These are phyloP conservation scores for Blepharisma japonicum DNA, from an alignment of 73 alveolate genomes.

Conservation along the genomic window DNA sequence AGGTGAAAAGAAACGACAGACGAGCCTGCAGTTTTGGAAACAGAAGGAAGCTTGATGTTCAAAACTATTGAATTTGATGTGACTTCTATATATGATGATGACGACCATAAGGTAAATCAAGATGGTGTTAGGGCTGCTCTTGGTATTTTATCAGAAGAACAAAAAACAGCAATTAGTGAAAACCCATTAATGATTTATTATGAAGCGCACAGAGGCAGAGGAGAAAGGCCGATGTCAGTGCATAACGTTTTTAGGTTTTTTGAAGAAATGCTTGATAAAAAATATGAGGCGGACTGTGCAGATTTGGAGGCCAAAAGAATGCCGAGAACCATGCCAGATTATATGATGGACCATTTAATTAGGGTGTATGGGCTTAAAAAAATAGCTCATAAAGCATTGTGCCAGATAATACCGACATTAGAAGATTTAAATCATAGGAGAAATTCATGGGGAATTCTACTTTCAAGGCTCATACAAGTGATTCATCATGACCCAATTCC, in stretches of 20 bases:
- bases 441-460: not conserved
- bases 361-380: not conserved
- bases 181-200: not conserved
- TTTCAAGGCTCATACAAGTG: not conserved
- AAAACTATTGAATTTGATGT: too few species aligned
- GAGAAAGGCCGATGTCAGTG: not conserved
- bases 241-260: not conserved
- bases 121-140: too few species aligned
- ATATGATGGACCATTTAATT: not conserved
- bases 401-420: not conserved
- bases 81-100: too few species aligned
- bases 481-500: conserved; percentile 6
- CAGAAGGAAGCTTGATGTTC: too few species aligned
- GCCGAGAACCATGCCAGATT: not conserved
- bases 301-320: not conserved
- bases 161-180: not conserved
- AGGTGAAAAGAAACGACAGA: too few species aligned
- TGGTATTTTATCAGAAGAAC: not conserved
- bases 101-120: too few species aligned
- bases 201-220: not conserved
- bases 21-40: too few species aligned
- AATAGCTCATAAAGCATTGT: not conserved
- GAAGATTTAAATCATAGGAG: not conserved
- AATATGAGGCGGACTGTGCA: not conserved
- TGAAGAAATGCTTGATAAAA: conserved; percentile 7